phyloP scores from a whole-genome alignment of 2,329 filamentous ascomycete genomes.

The Penicillium sp. region DNA sequence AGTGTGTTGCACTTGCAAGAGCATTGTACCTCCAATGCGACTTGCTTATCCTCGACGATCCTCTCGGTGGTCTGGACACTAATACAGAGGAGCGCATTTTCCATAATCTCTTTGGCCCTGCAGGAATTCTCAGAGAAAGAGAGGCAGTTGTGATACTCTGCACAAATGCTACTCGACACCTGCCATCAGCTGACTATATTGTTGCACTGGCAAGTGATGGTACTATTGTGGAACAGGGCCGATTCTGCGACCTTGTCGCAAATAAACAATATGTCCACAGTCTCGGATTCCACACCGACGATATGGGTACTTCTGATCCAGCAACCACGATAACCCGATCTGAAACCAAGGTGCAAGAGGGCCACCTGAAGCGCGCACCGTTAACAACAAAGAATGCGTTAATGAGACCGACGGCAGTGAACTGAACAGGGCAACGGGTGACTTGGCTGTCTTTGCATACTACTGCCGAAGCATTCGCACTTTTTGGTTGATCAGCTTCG shows the following conservation, averaged over 20 bases:
- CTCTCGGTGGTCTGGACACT: neutral
- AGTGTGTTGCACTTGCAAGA: constrained; percentile 4
- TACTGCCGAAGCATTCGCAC: neutral
- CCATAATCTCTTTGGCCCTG: neutral
- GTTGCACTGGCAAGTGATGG: neutral
- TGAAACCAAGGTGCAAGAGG: neutral
- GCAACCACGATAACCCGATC: neutral
- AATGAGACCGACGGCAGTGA: neutral
- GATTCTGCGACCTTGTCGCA: neutral
- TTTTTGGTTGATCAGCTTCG: neutral
- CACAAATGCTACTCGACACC: neutral
- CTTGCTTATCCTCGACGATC: neutral
- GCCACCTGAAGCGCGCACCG: neutral
- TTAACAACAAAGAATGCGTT: neutral
- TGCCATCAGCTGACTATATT: neutral
- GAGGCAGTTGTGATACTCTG: neutral
- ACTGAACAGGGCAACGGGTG: neutral
- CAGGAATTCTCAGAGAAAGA: neutral
- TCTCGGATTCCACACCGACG: neutral
- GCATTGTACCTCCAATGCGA: constrained; percentile 2
- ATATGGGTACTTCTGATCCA: neutral
- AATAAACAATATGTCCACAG: neutral
- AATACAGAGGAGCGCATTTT: neutral
- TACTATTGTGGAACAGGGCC: neutral
- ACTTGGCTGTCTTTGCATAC: neutral